Percentiles rank a stretch among this genome's conserved stretches.
Evolutionary conservation across 495 filamentous ascomycete genomes (phyloP).

Genomic region (Hypomontagnella monticulosa): DNA sequence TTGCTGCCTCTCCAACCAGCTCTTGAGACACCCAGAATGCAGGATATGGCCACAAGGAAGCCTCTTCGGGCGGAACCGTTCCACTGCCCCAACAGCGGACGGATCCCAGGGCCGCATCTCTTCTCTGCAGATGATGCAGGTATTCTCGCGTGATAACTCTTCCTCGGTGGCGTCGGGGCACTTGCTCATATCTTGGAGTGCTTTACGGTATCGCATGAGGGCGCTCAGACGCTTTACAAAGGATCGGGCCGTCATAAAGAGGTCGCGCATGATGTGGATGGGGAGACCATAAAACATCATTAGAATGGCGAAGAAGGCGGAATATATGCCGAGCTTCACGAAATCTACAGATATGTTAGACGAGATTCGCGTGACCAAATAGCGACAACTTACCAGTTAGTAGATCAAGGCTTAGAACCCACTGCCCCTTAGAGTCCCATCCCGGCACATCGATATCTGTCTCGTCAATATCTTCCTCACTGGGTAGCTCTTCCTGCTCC

Average conservation of each 20-base stretch:
- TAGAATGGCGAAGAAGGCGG: constrained; percentile 91
- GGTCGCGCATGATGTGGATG: constrained; percentile 94
- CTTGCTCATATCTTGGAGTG: constrained; percentile 87
- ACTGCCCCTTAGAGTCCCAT: constrained; percentile 96
- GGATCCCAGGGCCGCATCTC: constrained; percentile 85
- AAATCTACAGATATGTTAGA: constrained; percentile 69
- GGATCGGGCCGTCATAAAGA: constrained; percentile 90
- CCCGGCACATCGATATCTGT: constrained; percentile 93
- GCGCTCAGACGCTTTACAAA: constrained; percentile 88
- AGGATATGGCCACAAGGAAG: constrained; percentile 95
- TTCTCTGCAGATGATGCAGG: constrained; percentile 97
- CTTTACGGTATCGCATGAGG: constrained; percentile 87
- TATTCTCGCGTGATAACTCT: constrained; percentile 84
- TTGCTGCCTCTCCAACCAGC: constrained; percentile 98
- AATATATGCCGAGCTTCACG: constrained; percentile 86
- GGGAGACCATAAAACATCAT: constrained; percentile 93
- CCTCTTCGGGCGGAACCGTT: constrained; percentile 90
- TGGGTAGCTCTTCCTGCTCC: constrained; percentile 62
- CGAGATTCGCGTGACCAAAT: neutral
- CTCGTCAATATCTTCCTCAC: constrained; percentile 85
- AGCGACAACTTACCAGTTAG: constrained; percentile 68
- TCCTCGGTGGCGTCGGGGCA: constrained; percentile 93
- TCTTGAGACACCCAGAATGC: constrained; percentile 91
- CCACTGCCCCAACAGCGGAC: constrained; percentile 63
- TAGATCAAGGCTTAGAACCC: constrained; percentile 89